Evolutionary conservation across 306 rosid genomes (phyloP), one percentile per base, ranked within the genome.

Genomic region (Quercus alba): DNA sequence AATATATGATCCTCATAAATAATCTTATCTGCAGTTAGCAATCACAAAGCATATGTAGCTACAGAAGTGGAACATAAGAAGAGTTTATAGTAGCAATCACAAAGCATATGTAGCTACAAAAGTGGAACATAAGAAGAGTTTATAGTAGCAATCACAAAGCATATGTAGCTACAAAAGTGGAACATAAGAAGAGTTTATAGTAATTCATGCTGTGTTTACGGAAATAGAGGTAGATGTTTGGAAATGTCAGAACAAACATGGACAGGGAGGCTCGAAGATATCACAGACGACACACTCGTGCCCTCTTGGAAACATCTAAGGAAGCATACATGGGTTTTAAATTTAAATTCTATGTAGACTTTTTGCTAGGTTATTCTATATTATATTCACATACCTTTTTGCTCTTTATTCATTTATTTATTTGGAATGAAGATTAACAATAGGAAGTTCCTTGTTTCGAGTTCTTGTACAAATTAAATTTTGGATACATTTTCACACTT

Each of bases 181-280:
- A 73, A 31, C 19, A 49, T 23, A 51, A 54, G 8, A 67, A 33
- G 20, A 56, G 44, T 35, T 55, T 20, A 25, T 41, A 44, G 52
- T 12, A 67, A 56, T 55, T 35, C 28, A 55, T 67, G 70, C 70
- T 56, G 59, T 75, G n/a, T 54, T 66, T 66, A 19, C 71, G 84
- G 73, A 70, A 81, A 81, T 23, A 75, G 84, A 75, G 84, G 28
- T 19, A 81, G 46, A 81, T 81, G 84, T 81, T 81, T 70, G 77
- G 21, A 76, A 61, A 75, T 56, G 54, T 75, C 38, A 75, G 35
- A 33, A 70, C 84, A 81, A 57, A 70, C 77, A 57, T 66, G 55
- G 83, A 56, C 79, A 74, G 20, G 33, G 54, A 75, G 54, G 41
- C 41, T 80, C 58, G 70, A 80, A 80, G 75, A 74, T 67, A 52